These are phyloP conservation scores for Raffaelea albimanens DNA, from an alignment of 2,329 filamentous ascomycete genomes.

Conservation along the genomic window DNA sequence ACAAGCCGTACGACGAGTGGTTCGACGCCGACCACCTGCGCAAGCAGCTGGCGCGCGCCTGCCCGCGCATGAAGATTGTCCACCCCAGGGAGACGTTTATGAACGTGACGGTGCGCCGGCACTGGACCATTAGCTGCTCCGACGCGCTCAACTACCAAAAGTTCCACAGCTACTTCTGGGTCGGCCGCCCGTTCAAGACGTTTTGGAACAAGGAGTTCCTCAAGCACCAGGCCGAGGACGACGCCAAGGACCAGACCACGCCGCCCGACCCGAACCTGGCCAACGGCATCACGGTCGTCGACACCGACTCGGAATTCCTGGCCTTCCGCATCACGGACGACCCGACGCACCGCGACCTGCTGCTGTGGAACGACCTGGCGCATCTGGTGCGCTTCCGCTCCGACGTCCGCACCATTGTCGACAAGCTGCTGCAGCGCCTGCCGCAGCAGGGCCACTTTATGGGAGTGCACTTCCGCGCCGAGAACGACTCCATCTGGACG, in stretches of 20 bases:
- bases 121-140: conserved; percentile 15
- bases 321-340: conserved; percentile 27
- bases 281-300: conserved; percentile 20
- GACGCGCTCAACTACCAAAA: conserved; percentile 16
- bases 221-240: conserved; percentile 5
- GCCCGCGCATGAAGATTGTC: conserved; percentile 23
- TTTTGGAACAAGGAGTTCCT: conserved; percentile 15
- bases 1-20: conserved; percentile 23
- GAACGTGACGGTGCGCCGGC: conserved; percentile 13
- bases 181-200: conserved; percentile 17
- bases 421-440: conserved; percentile 16
- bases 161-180: conserved; percentile 22
- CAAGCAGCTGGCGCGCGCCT: conserved; percentile 14
- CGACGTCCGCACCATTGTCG: conserved; percentile 16
- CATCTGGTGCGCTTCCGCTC: conserved; percentile 22
- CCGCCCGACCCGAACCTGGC: conserved; percentile 4
- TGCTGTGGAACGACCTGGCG: conserved; percentile 24
- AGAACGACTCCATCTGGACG: conserved; percentile 27
- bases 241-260: not conserved
- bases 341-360: conserved; percentile 22
- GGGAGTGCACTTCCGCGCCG: conserved; percentile 26
- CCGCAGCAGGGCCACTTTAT: conserved; percentile 17
- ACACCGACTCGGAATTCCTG: conserved; percentile 21
- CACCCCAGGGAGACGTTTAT: conserved; percentile 16
- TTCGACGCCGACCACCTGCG: conserved; percentile 22